A percentile compares a stretch with the other conserved stretches of the same genome.
Conservation (phyloP, 2,329 filamentous ascomycete species). For the Didymella keratinophila region DNA sequence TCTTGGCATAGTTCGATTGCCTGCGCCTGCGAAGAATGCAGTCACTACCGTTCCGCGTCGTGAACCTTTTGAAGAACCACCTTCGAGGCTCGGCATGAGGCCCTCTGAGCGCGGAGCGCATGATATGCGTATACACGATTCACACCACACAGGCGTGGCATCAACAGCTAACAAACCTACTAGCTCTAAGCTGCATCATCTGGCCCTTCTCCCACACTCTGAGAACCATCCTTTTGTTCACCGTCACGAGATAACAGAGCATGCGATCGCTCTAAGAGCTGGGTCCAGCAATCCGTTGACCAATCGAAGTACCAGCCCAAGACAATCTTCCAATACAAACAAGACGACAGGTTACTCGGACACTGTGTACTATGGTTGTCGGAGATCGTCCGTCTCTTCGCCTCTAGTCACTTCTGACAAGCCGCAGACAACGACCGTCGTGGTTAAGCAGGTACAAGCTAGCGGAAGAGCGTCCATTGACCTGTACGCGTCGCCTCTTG, state of each 20-base stretch:
- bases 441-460: not conserved
- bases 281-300: conserved; percentile 24
- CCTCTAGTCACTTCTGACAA: not conserved
- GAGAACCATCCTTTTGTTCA: conserved; percentile 35
- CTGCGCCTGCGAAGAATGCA: not conserved
- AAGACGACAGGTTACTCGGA: not conserved
- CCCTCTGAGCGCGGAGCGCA: not conserved
- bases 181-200: conserved; percentile 34
- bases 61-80: not conserved
- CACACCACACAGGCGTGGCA: not conserved
- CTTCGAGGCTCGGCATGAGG: not conserved
- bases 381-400: not conserved
- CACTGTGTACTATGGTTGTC: conserved; percentile 7
- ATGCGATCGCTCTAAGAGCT: conserved; percentile 27
- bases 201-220: conserved; percentile 27
- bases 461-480: not conserved
- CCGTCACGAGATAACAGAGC: conserved; percentile 27
- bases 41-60: not conserved
- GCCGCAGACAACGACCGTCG: conserved; percentile 2
- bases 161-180: conserved; percentile 1
- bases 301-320: not conserved
- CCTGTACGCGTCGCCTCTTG: not conserved
- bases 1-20: conserved; percentile 4
- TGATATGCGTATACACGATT: not conserved
- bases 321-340: too few relatives aligned